Evolutionary conservation across 2,329 filamentous ascomycete genomes (phyloP).

Genomic region (Stachybotrys chartarum): DNA sequence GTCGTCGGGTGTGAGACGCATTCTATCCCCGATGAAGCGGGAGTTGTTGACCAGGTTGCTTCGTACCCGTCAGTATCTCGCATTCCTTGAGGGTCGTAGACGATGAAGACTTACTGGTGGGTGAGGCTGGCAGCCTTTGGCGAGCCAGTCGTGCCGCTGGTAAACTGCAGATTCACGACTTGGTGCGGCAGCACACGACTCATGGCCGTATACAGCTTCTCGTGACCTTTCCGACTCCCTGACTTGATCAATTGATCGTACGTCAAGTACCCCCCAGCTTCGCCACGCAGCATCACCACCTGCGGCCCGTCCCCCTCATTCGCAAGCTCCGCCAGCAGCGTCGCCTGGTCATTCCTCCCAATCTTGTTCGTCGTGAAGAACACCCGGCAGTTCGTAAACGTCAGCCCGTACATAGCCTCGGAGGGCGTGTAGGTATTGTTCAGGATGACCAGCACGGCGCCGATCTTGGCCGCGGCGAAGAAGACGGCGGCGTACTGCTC

Average conservation of each 20-base stretch:
- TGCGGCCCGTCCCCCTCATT: constrained; percentile 36
- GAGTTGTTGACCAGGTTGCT: constrained; percentile 59
- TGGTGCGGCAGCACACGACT: constrained; percentile 54
- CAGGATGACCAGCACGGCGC: constrained; percentile 65
- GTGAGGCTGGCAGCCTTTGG: constrained; percentile 72
- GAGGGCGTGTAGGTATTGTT: constrained; percentile 76
- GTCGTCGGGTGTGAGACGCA: constrained; percentile 60
- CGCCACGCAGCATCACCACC: constrained; percentile 54
- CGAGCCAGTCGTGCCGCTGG: constrained; percentile 65
- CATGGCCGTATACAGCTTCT: constrained; percentile 45
- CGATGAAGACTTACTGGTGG: constrained; percentile 44
- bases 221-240: constrained; percentile 40
- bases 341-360: constrained; percentile 55
- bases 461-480: constrained; percentile 62
- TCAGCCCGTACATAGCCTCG: constrained; percentile 64
- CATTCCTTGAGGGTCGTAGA: not conserved
- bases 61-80: constrained; percentile 5
- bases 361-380: constrained; percentile 67
- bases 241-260: constrained; percentile 52
- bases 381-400: constrained; percentile 64
- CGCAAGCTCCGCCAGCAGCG: constrained; percentile 48
- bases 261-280: constrained; percentile 45
- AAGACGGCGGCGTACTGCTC: constrained; percentile 75
- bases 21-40: constrained; percentile 65
- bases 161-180: constrained; percentile 69